These are phyloP conservation scores for Aspergillus sp. DNA, from an alignment of 2,329 filamentous ascomycete species.

Conservation along the genomic window DNA sequence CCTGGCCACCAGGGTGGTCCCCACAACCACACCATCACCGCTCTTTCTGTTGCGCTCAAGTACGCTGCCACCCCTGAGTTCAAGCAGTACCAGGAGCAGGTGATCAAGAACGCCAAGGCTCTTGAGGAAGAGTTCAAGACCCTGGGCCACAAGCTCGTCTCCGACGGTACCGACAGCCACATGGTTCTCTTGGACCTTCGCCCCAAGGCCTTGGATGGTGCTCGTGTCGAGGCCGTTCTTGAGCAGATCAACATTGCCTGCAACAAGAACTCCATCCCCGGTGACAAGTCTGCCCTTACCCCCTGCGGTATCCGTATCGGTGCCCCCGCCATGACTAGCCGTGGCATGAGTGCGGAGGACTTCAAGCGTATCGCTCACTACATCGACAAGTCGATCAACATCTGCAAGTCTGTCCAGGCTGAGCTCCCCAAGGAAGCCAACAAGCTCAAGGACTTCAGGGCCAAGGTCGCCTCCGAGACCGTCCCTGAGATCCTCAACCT, in stretches of 20 bases:
- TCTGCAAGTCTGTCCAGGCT: conserved; percentile 84
- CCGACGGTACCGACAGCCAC: conserved; percentile 95
- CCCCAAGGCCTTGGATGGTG: conserved; percentile 81
- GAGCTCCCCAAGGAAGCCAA: conserved; percentile 92
- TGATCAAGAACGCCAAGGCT: conserved; percentile 86
- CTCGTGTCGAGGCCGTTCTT: conserved; percentile 89
- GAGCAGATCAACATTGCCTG: conserved; percentile 98
- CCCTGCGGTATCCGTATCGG: conserved; percentile 95
- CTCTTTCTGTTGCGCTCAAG: conserved; percentile 88
- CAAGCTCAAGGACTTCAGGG: conserved; percentile 99
- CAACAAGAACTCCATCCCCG: conserved; percentile 99
- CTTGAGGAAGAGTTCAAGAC: conserved; percentile 72
- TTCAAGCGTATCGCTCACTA: conserved; percentile 88
- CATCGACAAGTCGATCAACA: conserved; percentile 84
- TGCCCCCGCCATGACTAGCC: conserved; percentile 94
- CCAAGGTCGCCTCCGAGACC: conserved; percentile 76
- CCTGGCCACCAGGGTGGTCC: conserved; percentile 97
- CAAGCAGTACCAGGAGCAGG: conserved; percentile 85
- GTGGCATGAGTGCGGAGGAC: conserved; percentile 88
- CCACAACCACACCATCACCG: conserved; percentile 98
- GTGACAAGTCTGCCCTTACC: conserved; percentile 94
- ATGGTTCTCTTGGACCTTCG: conserved; percentile 91
- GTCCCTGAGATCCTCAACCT: conserved; percentile 79
- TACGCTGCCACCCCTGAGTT: conserved; percentile 90
- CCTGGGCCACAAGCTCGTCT: conserved; percentile 80